Percentiles rank a stretch among this genome's conserved stretches.
phyloP scores from a whole-genome alignment of 148 eudicot species.

The Persicaria maculosa region DNA sequence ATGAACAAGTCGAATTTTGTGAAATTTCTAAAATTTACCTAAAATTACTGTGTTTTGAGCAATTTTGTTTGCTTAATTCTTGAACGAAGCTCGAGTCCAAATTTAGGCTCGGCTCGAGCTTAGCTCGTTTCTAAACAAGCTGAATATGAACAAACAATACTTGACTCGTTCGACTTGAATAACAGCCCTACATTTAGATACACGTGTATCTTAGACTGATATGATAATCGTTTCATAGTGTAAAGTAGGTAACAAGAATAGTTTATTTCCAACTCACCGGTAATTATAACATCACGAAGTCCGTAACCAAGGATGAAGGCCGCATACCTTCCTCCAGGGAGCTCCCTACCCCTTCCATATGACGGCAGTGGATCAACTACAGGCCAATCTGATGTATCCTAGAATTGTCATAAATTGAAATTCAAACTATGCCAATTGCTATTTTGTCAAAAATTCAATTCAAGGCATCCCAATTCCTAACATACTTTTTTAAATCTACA shows the following conservation, averaged over 20 bases:
- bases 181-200: background rate
- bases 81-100: too few species aligned
- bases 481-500: background rate
- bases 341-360: constrained; percentile 97
- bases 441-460: background rate
- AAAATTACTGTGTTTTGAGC: too few species aligned
- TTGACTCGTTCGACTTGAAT: too few species aligned
- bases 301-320: constrained; percentile 93
- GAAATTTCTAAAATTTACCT: too few species aligned
- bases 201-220: background rate
- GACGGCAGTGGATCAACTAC: constrained; percentile 86
- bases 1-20: too few species aligned
- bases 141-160: too few species aligned
- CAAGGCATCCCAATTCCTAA: background rate
- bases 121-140: too few species aligned
- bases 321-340: constrained; percentile 72
- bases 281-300: constrained; percentile 77
- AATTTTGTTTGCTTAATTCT: too few species aligned
- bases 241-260: background rate
- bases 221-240: background rate
- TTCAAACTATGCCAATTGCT: background rate
- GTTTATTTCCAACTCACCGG: constrained; percentile 47
- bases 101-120: too few species aligned
- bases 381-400: constrained; percentile 79
- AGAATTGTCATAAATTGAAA: background rate